Percentiles rank a stretch among this genome's conserved stretches.
Evolutionary conservation across 2,329 filamentous ascomycete genomes (phyloP).

Genomic region (Phialocephala subalpina): DNA sequence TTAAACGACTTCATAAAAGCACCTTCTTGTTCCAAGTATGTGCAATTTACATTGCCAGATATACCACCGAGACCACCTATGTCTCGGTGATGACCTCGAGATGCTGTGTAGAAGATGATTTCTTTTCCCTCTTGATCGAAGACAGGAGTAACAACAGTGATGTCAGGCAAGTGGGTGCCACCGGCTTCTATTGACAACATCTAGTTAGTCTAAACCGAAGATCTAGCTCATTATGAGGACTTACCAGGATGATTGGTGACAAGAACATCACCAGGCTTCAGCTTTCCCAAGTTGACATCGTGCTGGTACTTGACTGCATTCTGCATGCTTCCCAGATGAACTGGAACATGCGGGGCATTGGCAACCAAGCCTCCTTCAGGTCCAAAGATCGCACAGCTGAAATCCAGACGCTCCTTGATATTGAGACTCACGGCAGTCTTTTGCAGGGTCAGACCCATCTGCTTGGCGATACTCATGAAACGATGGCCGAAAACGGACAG

Average conservation of each 20-base stretch:
- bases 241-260: slow-evolving; percentile 79
- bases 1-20: slow-evolving; percentile 68
- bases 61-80: slow-evolving; percentile 81
- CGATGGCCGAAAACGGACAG: slow-evolving; percentile 80
- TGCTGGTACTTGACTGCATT: slow-evolving; percentile 71
- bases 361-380: slow-evolving; percentile 68
- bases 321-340: slow-evolving; percentile 30
- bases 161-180: slow-evolving; percentile 86
- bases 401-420: slow-evolving; percentile 82
- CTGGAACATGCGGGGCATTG: slow-evolving; percentile 78
- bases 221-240: neutral
- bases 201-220: neutral
- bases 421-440: slow-evolving; percentile 81
- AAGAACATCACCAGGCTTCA: slow-evolving; percentile 80
- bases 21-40: slow-evolving; percentile 68
- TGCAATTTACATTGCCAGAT: slow-evolving; percentile 78
- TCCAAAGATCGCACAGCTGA: slow-evolving; percentile 81
- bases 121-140: slow-evolving; percentile 72
- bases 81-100: slow-evolving; percentile 78
- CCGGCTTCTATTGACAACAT: slow-evolving; percentile 49
- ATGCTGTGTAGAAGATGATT: slow-evolving; percentile 86
- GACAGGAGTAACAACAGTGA: slow-evolving; percentile 81
- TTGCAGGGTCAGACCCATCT: slow-evolving; percentile 80
- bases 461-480: slow-evolving; percentile 85
- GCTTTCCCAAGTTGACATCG: slow-evolving; percentile 76